These are phyloP conservation scores for Przewalskia tangutica DNA, from an alignment of 257 asterid species.

Conservation along the genomic window DNA sequence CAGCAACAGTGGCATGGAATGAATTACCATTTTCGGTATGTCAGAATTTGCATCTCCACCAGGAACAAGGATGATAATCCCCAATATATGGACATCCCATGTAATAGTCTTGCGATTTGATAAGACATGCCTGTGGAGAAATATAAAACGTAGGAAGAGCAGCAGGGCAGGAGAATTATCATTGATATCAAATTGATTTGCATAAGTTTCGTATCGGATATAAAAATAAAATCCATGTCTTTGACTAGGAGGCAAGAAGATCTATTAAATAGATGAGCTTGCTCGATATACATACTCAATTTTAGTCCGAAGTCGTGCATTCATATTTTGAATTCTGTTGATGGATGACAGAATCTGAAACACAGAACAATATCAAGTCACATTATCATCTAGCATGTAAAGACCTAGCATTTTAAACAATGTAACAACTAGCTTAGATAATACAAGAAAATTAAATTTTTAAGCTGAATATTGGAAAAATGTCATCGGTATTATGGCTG, in stretches of 20 bases:
- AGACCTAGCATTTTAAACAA: not conserved
- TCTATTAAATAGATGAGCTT: not conserved
- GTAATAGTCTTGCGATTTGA: conserved; percentile 54
- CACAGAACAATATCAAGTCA: conserved; percentile 8
- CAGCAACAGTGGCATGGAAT: conserved; percentile 6
- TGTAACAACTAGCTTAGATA: not conserved
- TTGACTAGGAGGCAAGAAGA: not conserved
- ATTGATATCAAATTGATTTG: not conserved
- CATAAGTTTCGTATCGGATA: not conserved
- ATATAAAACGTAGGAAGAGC: not conserved
- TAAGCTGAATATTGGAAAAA: not conserved
- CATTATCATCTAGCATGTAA: not conserved
- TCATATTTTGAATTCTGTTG: conserved; percentile 48
- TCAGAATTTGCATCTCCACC: conserved; percentile 29
- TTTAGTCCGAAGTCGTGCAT: conserved; percentile 61
- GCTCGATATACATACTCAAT: conserved; percentile 51
- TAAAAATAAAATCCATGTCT: not conserved
- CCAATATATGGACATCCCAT: conserved; percentile 55
- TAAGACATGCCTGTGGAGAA: conserved; percentile 51
- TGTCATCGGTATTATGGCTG: not conserved
- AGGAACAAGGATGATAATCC: conserved; percentile 40
- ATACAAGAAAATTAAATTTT: not conserved
- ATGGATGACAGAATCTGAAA: conserved; percentile 67
- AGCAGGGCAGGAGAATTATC: conserved; percentile 1
- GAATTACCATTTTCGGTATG: conserved; percentile 40